Conservation (phyloP, 768 basidiomycete species). For the Termitomyces sp. region DNA sequence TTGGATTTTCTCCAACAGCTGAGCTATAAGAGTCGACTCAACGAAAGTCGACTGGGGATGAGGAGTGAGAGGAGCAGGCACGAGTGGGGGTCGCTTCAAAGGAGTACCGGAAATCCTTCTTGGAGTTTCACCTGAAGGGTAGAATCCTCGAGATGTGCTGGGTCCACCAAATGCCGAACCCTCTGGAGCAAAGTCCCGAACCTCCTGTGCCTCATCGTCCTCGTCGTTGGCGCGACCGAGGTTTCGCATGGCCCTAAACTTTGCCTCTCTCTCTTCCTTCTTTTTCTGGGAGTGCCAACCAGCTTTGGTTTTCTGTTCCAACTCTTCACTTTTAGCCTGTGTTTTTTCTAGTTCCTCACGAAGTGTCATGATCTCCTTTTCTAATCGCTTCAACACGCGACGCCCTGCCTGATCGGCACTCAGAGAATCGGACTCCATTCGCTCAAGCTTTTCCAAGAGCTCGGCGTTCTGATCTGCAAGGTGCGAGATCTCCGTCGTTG, state of each 20-base stretch:
- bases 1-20: slow-evolving; percentile 68
- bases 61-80: slow-evolving; percentile 11
- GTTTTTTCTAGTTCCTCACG: slow-evolving; percentile 75
- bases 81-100: slow-evolving; percentile 10
- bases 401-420: slow-evolving; percentile 66
- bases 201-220: slow-evolving; percentile 22
- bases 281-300: slow-evolving; percentile 40
- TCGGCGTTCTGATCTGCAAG: slow-evolving; percentile 85
- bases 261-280: slow-evolving; percentile 51
- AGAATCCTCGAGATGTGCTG: slow-evolving; percentile 24
- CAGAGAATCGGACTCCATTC: slow-evolving; percentile 66
- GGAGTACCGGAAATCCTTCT: slow-evolving; percentile 12
- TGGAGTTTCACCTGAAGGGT: slow-evolving; percentile 21
- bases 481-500: slow-evolving; percentile 62
- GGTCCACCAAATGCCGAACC: slow-evolving; percentile 38
- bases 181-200: slow-evolving; percentile 62
- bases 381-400: slow-evolving; percentile 64
- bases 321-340: slow-evolving; percentile 64
- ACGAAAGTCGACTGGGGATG: slow-evolving; percentile 52
- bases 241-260: slow-evolving; percentile 49
- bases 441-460: slow-evolving; percentile 70
- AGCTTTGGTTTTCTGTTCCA: slow-evolving; percentile 61
- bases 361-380: slow-evolving; percentile 75
- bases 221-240: slow-evolving; percentile 27
- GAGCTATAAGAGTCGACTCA: slow-evolving; percentile 55